A percentile compares a stretch with the other conserved stretches of the same genome.
phyloP scores from a whole-genome alignment of 1,139 yeast genomes.

The Candida sp. region DNA sequence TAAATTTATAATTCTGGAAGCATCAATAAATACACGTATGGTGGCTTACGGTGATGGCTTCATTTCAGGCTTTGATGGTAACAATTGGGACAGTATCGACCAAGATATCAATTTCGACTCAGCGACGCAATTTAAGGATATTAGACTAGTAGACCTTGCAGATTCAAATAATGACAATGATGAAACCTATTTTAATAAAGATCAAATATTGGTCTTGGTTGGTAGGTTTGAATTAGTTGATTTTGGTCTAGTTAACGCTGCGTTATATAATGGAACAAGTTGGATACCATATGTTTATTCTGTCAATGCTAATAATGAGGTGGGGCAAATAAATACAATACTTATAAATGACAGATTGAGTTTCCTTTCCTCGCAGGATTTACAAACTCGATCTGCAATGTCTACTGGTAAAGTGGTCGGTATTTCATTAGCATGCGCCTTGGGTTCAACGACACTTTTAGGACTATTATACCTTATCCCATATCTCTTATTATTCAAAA shows the following conservation, averaged over 20 bases:
- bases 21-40: slow-evolving; percentile 43
- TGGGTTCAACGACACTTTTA: slow-evolving; percentile 71
- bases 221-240: slow-evolving; percentile 54
- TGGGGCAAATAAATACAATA: slow-evolving; percentile 32
- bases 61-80: slow-evolving; percentile 49
- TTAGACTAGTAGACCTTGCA: slow-evolving; percentile 36
- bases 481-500: slow-evolving; percentile 45
- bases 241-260: slow-evolving; percentile 65
- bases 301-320: slow-evolving; percentile 11
- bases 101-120: slow-evolving; percentile 26
- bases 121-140: slow-evolving; percentile 32
- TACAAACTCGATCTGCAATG: slow-evolving; percentile 18
- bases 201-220: slow-evolving; percentile 53
- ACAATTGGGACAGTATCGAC: slow-evolving; percentile 42
- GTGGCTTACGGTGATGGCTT: slow-evolving; percentile 54
- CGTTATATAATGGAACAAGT: slow-evolving; percentile 60
- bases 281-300: slow-evolving; percentile 71
- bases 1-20: slow-evolving; percentile 50
- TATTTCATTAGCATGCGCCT: slow-evolving; percentile 81
- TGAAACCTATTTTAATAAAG: slow-evolving; percentile 34
- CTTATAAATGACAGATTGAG: slow-evolving; percentile 35
- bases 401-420: slow-evolving; percentile 79
- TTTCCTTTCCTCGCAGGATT: slow-evolving; percentile 36
- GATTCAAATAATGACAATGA: slow-evolving; percentile 25
- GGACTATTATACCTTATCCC: slow-evolving; percentile 62